These are phyloP conservation scores for Kodamaea lidongshanica DNA, from an alignment of 805 yeast species.

Conservation along the genomic window DNA sequence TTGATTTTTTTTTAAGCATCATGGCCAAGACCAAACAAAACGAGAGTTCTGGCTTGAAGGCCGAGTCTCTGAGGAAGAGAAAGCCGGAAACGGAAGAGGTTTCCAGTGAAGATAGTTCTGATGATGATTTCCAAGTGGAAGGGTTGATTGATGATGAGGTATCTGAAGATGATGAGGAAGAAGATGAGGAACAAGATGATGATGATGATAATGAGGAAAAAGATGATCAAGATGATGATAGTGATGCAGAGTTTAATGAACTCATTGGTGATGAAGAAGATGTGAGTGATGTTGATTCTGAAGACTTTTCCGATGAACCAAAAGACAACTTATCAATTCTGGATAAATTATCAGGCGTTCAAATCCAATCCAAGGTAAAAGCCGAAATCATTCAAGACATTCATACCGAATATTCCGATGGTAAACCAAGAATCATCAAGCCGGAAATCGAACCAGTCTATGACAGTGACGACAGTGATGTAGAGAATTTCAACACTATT, in stretches of 20 bases:
- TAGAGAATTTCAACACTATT: slow-evolving; percentile 73
- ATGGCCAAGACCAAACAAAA: slow-evolving; percentile 10
- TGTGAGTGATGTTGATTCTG: slow-evolving; percentile 36
- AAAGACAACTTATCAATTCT: slow-evolving; percentile 48
- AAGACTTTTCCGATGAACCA: slow-evolving; percentile 49
- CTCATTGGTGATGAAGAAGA: slow-evolving; percentile 53
- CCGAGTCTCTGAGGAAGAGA: slow-evolving; percentile 11
- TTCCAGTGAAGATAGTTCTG: slow-evolving; percentile 22
- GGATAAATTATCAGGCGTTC: slow-evolving; percentile 49
- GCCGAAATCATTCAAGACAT: too few species aligned
- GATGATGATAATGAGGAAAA: slow-evolving; percentile 15
- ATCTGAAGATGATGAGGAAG: slow-evolving; percentile 23
- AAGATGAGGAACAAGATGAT: slow-evolving; percentile 9
- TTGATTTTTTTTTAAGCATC: slow-evolving; percentile 6
- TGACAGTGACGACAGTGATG: slow-evolving; percentile 89
- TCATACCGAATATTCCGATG: slow-evolving; percentile 62
- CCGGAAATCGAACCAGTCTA: slow-evolving; percentile 95
- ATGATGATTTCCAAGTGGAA: slow-evolving; percentile 27
- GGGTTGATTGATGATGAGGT: slow-evolving; percentile 41
- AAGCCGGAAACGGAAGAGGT: slow-evolving; percentile 14
- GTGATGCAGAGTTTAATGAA: slow-evolving; percentile 59
- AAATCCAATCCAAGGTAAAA: slow-evolving; percentile 38
- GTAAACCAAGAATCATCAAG: slow-evolving; percentile 65
- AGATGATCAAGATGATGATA: slow-evolving; percentile 32
- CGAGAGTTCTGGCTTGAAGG: slow-evolving; percentile 1